Percentiles rank a stretch among this genome's conserved stretches.
These are phyloP conservation scores for Spizellomyces sp. DNA, from an alignment of 192 early-diverging fungal genomes.

Conservation along the genomic window DNA sequence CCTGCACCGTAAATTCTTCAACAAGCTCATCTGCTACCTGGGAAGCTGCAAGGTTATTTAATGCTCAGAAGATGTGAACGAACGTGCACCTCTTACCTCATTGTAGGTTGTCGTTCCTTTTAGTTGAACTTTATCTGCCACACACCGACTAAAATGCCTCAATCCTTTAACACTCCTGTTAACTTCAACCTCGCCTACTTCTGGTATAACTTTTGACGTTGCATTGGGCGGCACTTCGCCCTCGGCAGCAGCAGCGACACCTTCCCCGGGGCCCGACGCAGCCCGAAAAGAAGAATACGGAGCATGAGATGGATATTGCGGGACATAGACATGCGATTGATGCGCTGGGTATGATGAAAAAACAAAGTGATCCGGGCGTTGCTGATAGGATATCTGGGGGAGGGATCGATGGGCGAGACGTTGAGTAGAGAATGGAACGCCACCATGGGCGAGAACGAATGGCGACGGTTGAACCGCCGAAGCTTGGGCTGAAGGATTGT, in stretches of 20 bases:
- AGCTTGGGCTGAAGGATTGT: neutral
- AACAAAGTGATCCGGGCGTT: neutral
- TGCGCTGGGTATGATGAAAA: neutral
- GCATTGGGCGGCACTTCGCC: neutral
- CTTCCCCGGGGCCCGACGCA: neutral
- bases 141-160: constrained; percentile 61
- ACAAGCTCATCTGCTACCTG: constrained; percentile 60
- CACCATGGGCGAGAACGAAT: neutral
- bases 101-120: constrained; percentile 66
- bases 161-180: constrained; percentile 50
- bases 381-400: neutral
- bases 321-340: neutral
- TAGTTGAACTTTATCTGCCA: constrained; percentile 62
- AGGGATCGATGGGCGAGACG: neutral
- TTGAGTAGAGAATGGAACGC: neutral
- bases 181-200: neutral
- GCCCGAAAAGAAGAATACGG: neutral
- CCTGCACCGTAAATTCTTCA: constrained; percentile 40
- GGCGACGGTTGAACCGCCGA: neutral
- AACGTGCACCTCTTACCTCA: constrained; percentile 39
- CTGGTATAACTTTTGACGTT: neutral
- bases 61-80: neutral
- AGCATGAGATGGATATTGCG: neutral
- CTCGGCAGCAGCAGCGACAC: neutral
- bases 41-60: neutral